Base-by-base conservation (phyloP, 139 green algal species). In the Spirogloea muscicola region DNA sequence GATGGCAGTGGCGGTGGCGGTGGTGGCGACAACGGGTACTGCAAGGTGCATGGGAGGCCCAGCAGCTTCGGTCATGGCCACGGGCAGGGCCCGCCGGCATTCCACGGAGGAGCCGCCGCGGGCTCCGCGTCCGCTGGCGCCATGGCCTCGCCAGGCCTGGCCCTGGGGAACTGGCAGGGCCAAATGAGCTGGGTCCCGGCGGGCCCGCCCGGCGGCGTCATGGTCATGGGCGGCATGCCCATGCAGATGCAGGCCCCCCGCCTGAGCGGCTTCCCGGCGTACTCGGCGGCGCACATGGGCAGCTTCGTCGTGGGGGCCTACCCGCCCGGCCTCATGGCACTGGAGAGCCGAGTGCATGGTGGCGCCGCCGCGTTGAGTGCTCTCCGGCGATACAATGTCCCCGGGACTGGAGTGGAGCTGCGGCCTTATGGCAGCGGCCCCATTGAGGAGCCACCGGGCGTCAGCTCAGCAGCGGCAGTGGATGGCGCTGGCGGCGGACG, bases 1-100 rank as follows among this genome's bases (percentile, higher is more conserved):
- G 36, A 70, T 55, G 29, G 31, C 42, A 7, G 40, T 68, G 29
- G 42, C 7, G 46, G 36, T 37, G 60, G 6, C 9, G 29, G 60
- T 7, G 7, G 36, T 70, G 7, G 7, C 6, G 7, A 43, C 46
- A 29, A 67, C 34, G 9, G 44, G 29, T 70, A 43, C 18, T 57
- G 60, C 36, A 9, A 33, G 60, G 46, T 55, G 5, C 38, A 70
- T 67, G 41, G 42, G 7, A 57, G 60, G 36, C 60, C 39, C 7
- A 21, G 21, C 21, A 33, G 60, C n/a, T n/a, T 18, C 36, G 60
- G 46, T 29, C 60, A 21, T 6, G 6, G 42, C 36, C 6, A 31
- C 37, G 38, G 52, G 52, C 52, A 7, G 18, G 6, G 7, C 52
- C 52, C 40, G 18, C 7, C 7, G 52, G 52, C 40, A 62, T 62